Evolutionary conservation across 257 asterid species (phyloP).

Genomic region (Gentiana straminea): DNA sequence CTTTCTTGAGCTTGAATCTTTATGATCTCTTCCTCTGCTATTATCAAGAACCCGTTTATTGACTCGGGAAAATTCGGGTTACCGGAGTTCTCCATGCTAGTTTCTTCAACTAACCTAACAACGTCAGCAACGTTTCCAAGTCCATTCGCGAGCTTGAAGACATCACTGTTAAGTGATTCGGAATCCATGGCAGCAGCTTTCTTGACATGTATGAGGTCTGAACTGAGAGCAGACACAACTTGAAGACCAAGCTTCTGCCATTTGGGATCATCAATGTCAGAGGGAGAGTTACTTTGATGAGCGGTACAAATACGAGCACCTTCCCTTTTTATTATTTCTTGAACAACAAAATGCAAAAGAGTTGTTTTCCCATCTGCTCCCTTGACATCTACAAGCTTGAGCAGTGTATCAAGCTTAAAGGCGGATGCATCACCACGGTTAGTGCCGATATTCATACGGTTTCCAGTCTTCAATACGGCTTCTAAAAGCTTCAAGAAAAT

Average conservation of each 20-base stretch:
- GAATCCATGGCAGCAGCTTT: slow-evolving; percentile 29
- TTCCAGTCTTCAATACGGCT: slow-evolving; percentile 90
- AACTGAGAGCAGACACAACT: slow-evolving; percentile 14
- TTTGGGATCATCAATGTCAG: slow-evolving; percentile 39
- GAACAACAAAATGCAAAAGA: slow-evolving; percentile 88
- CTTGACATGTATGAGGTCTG: slow-evolving; percentile 18
- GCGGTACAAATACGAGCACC: slow-evolving; percentile 61
- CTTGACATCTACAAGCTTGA: slow-evolving; percentile 83
- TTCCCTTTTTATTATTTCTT: slow-evolving; percentile 78
- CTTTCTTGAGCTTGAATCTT: slow-evolving; percentile 24
- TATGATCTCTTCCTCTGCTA: slow-evolving; percentile 21
- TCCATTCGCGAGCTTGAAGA: slow-evolving; percentile 65
- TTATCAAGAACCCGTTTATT: slow-evolving; percentile 17
- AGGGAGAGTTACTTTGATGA: slow-evolving; percentile 27
- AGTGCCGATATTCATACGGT: slow-evolving; percentile 97
- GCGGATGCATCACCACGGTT: slow-evolving; percentile 95
- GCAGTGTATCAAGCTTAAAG: slow-evolving; percentile 94
- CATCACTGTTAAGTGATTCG: slow-evolving; percentile 53
- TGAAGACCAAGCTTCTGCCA: slow-evolving; percentile 33
- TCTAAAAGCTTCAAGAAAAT: slow-evolving; percentile 94
- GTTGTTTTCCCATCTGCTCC: slow-evolving; percentile 97
- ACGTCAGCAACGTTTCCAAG: slow-evolving; percentile 40
- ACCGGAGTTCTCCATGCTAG: slow-evolving; percentile 16
- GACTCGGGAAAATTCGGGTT: slow-evolving; percentile 15
- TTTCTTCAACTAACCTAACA: slow-evolving; percentile 22